Evolutionary conservation across 768 basidiomycete genomes (phyloP), one percentile per base, ranked within the genome.

Genomic region (Xanthoconium purpureum): DNA sequence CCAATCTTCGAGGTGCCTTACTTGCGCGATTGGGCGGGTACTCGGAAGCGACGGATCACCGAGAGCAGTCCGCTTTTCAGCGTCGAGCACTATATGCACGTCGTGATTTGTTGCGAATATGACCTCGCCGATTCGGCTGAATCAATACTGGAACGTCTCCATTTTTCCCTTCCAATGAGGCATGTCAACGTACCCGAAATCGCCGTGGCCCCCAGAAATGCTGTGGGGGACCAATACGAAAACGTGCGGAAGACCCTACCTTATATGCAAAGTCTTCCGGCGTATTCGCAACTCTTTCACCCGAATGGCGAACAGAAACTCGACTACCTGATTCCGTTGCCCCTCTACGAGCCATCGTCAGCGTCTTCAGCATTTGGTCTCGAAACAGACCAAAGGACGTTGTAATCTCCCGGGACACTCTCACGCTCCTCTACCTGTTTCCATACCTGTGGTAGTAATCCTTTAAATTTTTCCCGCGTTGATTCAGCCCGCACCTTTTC

Each of bases 221-320:
- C 45, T 35, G 30, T 36, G 39, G 55, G 53, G 38, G 18, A 33
- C 57, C 36, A 37, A 40, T n/a, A 44, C 10, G 58, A 49, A 38
- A 58, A 60, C 28, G 24, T 44, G 28, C 62, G 29, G 40, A 65
- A 55, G 50, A 52, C 13, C 35, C 49, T 62, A 11, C 69, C 61
- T 29, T 63, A 63, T 49, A 57, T 66, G 6, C 68, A 71, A 14
- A 63, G 62, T 42, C 81, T 90, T 18, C 91, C 91, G 2, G 80
- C 85, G 4, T 93, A 93, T 65, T 89, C 88, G 6, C 88, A 91
- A 60, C 76, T 93, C 18, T 93, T 85, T 72, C 74, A 91, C 64
- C 64, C 75, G 17, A 88, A 89, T 61, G 91, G 91, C 17, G 85
- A 90, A 50, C 78, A 79, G 52, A 88, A 84, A 72, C 76, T 88